These are phyloP conservation scores for Periglandula ipomoeae DNA, from an alignment of 2,329 filamentous ascomycete genomes.

Conservation along the genomic window DNA sequence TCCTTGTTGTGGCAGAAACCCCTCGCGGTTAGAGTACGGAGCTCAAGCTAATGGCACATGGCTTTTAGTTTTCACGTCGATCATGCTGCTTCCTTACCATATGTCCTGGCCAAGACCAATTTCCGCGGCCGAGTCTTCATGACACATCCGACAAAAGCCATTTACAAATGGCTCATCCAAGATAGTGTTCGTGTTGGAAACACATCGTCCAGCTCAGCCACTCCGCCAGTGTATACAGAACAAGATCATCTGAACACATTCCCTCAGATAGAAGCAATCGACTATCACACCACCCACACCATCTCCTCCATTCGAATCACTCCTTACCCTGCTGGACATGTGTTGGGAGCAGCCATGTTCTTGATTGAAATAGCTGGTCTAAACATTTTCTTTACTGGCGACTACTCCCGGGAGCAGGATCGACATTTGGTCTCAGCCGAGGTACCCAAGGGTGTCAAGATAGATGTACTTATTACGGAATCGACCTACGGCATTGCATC, in stretches of 20 bases:
- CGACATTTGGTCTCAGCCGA: slow-evolving; percentile 90
- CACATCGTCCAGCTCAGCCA: slow-evolving; percentile 50
- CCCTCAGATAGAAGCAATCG: slow-evolving; percentile 90
- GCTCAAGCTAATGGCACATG: slow-evolving; percentile 8
- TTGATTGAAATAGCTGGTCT: slow-evolving; percentile 93
- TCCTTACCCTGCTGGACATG: slow-evolving; percentile 92
- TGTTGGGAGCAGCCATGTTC: slow-evolving; percentile 98
- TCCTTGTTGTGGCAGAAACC: neutral
- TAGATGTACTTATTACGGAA: slow-evolving; percentile 95
- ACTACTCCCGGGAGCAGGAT: slow-evolving; percentile 94
- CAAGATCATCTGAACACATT: slow-evolving; percentile 92
- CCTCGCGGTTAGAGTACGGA: neutral
- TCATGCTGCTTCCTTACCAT: slow-evolving; percentile 96
- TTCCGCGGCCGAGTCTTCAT: slow-evolving; percentile 96
- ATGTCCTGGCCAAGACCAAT: slow-evolving; percentile 95
- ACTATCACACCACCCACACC: slow-evolving; percentile 96
- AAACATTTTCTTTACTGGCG: slow-evolving; percentile 94
- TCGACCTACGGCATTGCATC: slow-evolving; percentile 95
- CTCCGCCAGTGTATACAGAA: slow-evolving; percentile 85
- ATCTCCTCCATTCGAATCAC: slow-evolving; percentile 95
- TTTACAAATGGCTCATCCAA: slow-evolving; percentile 99
- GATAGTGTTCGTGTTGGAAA: slow-evolving; percentile 88
- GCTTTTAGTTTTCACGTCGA: slow-evolving; percentile 80
- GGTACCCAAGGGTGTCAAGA: slow-evolving; percentile 79
- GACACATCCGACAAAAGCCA: slow-evolving; percentile 98